Conservation (phyloP, 176 grass and related monocot species). For the Oryza punctata region DNA sequence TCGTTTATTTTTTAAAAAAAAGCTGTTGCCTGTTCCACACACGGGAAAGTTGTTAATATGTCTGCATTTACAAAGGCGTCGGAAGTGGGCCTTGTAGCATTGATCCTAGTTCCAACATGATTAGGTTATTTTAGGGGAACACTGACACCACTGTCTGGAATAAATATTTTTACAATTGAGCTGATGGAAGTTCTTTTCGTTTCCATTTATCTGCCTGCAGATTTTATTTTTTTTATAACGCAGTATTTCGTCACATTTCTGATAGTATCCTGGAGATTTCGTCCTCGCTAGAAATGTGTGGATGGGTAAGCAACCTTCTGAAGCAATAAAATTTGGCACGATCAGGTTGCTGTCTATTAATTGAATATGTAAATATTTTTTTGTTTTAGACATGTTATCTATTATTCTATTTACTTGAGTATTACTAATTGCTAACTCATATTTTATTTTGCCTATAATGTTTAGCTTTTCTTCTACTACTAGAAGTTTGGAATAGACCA, state of each 20-base stretch:
- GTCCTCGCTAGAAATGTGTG: not conserved
- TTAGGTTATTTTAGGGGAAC: not conserved
- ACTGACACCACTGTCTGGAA: slow-evolving; percentile 15
- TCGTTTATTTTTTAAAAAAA: not conserved
- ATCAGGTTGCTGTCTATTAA: not conserved
- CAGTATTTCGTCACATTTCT: not conserved
- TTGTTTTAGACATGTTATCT: too few relatives aligned
- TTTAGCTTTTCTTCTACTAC: too few relatives aligned
- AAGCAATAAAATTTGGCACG: not conserved
- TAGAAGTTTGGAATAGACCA: too few relatives aligned
- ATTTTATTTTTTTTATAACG: too few relatives aligned
- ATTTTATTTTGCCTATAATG: too few relatives aligned
- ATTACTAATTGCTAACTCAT: too few relatives aligned
- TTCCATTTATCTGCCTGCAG: not conserved
- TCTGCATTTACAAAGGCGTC: not conserved
- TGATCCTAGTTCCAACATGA: slow-evolving; percentile 6
- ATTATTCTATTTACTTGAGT: too few relatives aligned
- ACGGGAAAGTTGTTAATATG: not conserved
- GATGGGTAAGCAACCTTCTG: not conserved
- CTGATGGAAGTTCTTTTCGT: not conserved
- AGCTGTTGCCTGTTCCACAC: not conserved
- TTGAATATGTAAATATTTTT: too few relatives aligned
- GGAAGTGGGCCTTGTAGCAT: not conserved
- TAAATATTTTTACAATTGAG: not conserved
- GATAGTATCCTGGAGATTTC: not conserved